These are phyloP conservation scores for Cordia subcordata DNA, from an alignment of 257 asterid species.

Conservation along the genomic window DNA sequence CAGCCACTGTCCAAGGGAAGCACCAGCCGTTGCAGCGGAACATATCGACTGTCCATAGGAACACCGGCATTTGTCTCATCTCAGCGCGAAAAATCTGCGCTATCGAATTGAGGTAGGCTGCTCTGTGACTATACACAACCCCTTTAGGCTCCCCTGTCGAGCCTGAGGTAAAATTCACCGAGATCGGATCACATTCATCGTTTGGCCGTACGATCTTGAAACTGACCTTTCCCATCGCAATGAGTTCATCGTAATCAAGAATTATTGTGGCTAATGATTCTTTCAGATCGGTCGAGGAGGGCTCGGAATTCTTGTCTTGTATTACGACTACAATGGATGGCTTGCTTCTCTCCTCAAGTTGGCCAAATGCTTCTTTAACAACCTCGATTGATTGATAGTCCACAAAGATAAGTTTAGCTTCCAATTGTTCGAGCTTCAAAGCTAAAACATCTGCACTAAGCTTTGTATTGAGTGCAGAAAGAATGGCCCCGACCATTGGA, in stretches of 20 bases:
- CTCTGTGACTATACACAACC: slow-evolving; percentile 71
- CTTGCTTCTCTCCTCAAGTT: slow-evolving; percentile 18
- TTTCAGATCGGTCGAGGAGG: neutral
- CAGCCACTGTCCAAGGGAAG: slow-evolving; percentile 72
- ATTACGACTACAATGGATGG: slow-evolving; percentile 37
- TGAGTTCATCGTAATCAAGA: slow-evolving; percentile 36
- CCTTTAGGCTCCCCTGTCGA: slow-evolving; percentile 79
- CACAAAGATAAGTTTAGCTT: slow-evolving; percentile 49
- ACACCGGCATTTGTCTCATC: slow-evolving; percentile 41
- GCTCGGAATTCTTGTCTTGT: slow-evolving; percentile 13
- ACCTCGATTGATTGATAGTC: slow-evolving; percentile 35
- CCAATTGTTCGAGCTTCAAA: slow-evolving; percentile 35
- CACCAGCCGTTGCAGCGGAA: slow-evolving; percentile 87
- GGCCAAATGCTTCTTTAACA: slow-evolving; percentile 33
- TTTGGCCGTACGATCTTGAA: slow-evolving; percentile 46
- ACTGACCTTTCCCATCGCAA: slow-evolving; percentile 30
- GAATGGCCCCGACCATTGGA: slow-evolving; percentile 72
- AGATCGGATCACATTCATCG: slow-evolving; percentile 60
- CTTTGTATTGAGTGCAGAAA: slow-evolving; percentile 44
- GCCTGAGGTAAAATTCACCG: slow-evolving; percentile 73
- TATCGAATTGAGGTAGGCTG: slow-evolving; percentile 53
- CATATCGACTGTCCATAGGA: slow-evolving; percentile 70
- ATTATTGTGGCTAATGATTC: neutral
- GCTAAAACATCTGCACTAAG: slow-evolving; percentile 41
- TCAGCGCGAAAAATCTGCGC: slow-evolving; percentile 36